A percentile compares a stretch with the other conserved stretches of the same genome.
Conservation (phyloP, 139 green algal species). For the Tetradesmus obliquus region DNA sequence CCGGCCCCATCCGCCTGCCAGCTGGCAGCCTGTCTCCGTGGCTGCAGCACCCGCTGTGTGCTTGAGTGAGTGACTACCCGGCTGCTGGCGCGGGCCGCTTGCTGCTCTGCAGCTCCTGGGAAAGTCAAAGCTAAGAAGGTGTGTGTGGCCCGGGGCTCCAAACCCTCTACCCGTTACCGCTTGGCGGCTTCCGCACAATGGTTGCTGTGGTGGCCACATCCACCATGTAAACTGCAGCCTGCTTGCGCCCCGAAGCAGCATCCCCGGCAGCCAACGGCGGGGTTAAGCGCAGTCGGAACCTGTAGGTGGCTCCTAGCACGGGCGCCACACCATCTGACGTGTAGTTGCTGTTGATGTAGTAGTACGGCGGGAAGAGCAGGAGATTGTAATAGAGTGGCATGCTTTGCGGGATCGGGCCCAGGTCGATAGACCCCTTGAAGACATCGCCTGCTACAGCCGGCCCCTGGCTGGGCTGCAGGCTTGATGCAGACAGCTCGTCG, state of each 20-base stretch:
- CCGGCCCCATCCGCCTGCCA: too few relatives aligned
- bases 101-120: too few relatives aligned
- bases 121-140: too few relatives aligned
- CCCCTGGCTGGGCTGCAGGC: neutral
- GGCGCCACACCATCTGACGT: neutral
- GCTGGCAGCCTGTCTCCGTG: too few relatives aligned
- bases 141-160: too few relatives aligned
- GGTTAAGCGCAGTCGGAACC: conserved; percentile 2
- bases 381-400: neutral
- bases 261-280: neutral
- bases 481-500: neutral
- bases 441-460: neutral
- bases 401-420: neutral
- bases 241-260: neutral
- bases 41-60: too few relatives aligned
- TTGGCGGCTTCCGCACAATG: neutral
- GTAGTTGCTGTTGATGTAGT: neutral
- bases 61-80: too few relatives aligned
- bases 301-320: neutral
- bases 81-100: too few relatives aligned
- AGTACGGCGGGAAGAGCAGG: neutral
- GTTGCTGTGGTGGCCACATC: neutral
- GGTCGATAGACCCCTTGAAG: neutral
- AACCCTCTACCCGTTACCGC: too few relatives aligned
- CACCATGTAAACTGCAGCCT: neutral